Evolutionary conservation across 768 basidiomycete species (phyloP).

Genomic region (Suillus luteus): DNA sequence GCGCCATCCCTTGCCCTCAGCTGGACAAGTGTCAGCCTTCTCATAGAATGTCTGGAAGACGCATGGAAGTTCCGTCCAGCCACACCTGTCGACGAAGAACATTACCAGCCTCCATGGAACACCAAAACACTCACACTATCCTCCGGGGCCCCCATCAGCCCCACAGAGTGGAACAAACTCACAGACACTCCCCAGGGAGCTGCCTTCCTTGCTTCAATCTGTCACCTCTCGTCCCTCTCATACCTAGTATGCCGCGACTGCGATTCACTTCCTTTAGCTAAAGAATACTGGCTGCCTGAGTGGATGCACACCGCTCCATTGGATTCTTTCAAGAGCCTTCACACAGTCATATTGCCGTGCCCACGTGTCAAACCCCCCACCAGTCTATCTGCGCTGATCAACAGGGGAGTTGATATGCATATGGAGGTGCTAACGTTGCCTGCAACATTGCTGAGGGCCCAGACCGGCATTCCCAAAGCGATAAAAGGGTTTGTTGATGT

Average conservation of each 20-base stretch:
- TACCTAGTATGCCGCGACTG: neutral
- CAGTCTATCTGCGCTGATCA: neutral
- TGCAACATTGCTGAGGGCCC: neutral
- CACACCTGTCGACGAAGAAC: too few relatives aligned
- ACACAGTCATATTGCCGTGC: neutral
- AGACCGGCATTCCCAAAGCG: neutral
- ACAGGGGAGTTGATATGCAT: neutral
- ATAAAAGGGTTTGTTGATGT: neutral
- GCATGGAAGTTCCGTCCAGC: too few relatives aligned
- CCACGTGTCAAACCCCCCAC: neutral
- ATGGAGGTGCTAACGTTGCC: neutral
- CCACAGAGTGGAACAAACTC: too few relatives aligned
- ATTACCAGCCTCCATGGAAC: too few relatives aligned
- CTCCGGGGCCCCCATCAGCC: too few relatives aligned
- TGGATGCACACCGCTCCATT: conserved; percentile 30
- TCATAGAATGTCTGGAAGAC: too few relatives aligned
- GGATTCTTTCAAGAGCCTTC: conserved; percentile 31
- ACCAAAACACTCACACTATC: too few relatives aligned
- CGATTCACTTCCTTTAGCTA: neutral
- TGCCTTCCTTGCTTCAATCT: conserved; percentile 24
- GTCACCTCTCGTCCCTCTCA: conserved; percentile 30
- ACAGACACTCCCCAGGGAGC: conserved; percentile 27
- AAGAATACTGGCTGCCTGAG: neutral
- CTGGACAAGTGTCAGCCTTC: too few relatives aligned
- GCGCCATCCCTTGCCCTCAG: too few relatives aligned